phyloP scores from a whole-genome alignment of 2,329 filamentous ascomycete genomes.

The Cercospora sp. region DNA sequence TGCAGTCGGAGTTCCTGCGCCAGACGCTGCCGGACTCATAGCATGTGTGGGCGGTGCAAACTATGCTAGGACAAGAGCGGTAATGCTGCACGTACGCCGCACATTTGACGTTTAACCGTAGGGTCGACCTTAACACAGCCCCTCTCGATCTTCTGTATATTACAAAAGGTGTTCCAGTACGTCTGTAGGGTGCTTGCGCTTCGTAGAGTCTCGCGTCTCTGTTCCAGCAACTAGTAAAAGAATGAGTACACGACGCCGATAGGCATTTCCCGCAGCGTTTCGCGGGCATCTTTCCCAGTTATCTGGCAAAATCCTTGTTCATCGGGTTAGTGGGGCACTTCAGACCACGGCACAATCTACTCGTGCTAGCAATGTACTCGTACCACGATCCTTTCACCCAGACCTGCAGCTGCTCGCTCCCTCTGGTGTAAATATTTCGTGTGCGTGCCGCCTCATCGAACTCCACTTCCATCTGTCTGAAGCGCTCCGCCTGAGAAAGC shows the following conservation, averaged over 20 bases:
- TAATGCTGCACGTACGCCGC: constrained; percentile 2
- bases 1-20: constrained; percentile 20
- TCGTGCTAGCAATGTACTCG: background rate
- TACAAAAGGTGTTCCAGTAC: constrained; percentile 6
- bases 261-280: background rate
- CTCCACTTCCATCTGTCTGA: background rate
- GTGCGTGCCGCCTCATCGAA: constrained; percentile 1
- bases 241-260: constrained; percentile 1
- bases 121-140: constrained; percentile 1
- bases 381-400: background rate
- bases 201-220: constrained; percentile 3
- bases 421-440: constrained; percentile 3
- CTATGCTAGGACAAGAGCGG: background rate
- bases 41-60: background rate
- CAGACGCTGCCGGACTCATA: constrained; percentile 1
- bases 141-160: background rate
- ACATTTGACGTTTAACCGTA: constrained; percentile 1
- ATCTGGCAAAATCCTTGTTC: constrained; percentile 1
- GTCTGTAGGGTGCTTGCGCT: constrained; percentile 1
- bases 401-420: constrained; percentile 1
- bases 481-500: constrained; percentile 1
- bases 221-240: constrained; percentile 6
- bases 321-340: background rate
- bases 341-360: background rate
- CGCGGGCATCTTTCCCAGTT: constrained; percentile 1